Base-by-base conservation (phyloP, 352 stramenopile species). In the Pythium periplocum region DNA sequence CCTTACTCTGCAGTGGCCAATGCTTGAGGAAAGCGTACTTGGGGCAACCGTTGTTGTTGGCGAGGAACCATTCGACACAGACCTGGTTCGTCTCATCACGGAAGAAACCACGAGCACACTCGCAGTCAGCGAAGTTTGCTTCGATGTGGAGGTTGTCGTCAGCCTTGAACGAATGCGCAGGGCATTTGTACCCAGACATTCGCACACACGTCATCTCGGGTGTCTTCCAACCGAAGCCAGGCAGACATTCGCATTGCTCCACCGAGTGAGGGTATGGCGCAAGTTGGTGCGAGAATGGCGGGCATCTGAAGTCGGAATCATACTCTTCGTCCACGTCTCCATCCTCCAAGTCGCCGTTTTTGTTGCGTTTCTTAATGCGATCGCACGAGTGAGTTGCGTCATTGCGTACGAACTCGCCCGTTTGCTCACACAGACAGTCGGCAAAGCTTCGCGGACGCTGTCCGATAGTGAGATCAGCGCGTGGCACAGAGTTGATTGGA, bases 221-320 rank as follows among this genome's bases (percentile, higher is more conserved):
- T 4, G 74, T 65, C 55, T 87, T 85, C 78, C 78, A 91, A 26
- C 68, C 75, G 48, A 83, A 93, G 5, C 83, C 80, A 12, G 68
- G 64, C n/a, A 93, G 61, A 39, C 83, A 93, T 35, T 83, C 64
- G 51, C 83, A 93, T 50, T 93, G 83, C 56, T 81, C 71, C 4
- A 91, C 55, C 34, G 80, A 91, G 56, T 88, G 72, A 2, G 78
- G 68, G 30, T 82, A 50, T 3, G 64, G 62, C 4, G 83, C 73
- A 5, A 89, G 66, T 26, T 78, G 58, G 6, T 60, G 61, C 30
- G 83, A 85, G 53, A 79, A 91, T 26, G 69, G 65, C 5, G 80
- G 83, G 41, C 83, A 93, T 45, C 59, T 48, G 48, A 81, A 91
- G 12, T 33, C 40, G 4, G 32, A 4, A 31, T 33, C 45, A 59